These are phyloP conservation scores for Metschnikowia peoriensis DNA, from an alignment of 805 yeast genomes.

Conservation along the genomic window DNA sequence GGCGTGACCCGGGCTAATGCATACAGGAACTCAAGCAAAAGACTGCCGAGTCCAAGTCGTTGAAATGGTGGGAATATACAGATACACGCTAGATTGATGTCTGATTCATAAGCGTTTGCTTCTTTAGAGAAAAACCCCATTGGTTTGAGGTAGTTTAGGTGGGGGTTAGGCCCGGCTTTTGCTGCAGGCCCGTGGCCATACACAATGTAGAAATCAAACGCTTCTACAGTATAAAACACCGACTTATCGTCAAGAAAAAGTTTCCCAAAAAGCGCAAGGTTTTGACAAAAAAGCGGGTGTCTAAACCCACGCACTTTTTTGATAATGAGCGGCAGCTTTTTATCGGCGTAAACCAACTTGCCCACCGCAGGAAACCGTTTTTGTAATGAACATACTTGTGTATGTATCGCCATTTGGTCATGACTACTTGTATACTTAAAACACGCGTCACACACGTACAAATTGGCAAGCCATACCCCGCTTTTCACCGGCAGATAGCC, in stretches of 20 bases:
- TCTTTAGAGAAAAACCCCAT: constrained; percentile 94
- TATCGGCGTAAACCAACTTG: constrained; percentile 62
- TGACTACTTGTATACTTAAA: constrained; percentile 68
- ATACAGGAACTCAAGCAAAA: constrained; percentile 82
- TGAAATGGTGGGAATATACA: constrained; percentile 92
- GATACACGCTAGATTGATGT: constrained; percentile 83
- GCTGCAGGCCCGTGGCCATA: constrained; percentile 45
- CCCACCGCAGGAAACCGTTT: constrained; percentile 53
- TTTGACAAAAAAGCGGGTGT: constrained; percentile 72
- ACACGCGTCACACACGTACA: constrained; percentile 78
- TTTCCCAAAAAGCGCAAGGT: constrained; percentile 80
- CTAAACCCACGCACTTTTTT: constrained; percentile 65
- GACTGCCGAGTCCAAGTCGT: constrained; percentile 69
- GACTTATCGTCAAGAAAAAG: constrained; percentile 88
- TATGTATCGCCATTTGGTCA: constrained; percentile 50
- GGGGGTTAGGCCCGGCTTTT: not conserved
- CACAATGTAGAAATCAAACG: constrained; percentile 75
- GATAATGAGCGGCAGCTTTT: constrained; percentile 45
- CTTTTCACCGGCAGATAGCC: constrained; percentile 10
- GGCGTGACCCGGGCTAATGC: constrained; percentile 55
- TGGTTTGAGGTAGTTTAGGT: constrained; percentile 12
- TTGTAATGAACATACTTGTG: constrained; percentile 38
- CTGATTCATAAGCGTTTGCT: constrained; percentile 69
- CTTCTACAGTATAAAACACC: constrained; percentile 73
- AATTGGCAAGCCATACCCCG: constrained; percentile 53